Percentiles rank a stretch among this genome's conserved stretches.
Evolutionary conservation across 78 protist genomes (phyloP).

Genomic region (Dictyostelium purpureum): DNA sequence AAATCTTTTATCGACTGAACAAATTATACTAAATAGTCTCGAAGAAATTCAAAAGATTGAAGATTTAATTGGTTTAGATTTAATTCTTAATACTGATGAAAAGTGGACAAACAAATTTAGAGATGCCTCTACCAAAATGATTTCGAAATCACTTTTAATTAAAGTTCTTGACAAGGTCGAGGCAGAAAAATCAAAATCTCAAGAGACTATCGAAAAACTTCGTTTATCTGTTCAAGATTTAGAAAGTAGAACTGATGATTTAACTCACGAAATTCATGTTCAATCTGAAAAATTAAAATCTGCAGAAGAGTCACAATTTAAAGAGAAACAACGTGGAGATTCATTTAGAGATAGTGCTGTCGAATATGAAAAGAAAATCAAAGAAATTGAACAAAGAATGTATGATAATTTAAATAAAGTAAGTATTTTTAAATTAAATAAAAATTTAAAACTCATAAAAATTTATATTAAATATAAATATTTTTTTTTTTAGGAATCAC

Average conservation of each 20-base stretch:
- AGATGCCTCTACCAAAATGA: background rate
- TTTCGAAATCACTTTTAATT: constrained; percentile 7
- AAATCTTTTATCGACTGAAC: constrained; percentile 26
- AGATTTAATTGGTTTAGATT: constrained; percentile 33
- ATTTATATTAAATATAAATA: background rate
- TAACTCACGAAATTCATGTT: constrained; percentile 2
- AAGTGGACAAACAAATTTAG: constrained; percentile 27
- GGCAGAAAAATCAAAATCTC: background rate
- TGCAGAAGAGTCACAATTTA: constrained; percentile 9
- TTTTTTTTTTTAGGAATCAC: constrained; percentile 5
- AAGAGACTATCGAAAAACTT: constrained; percentile 20
- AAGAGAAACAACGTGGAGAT: constrained; percentile 66
- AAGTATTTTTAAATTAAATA: background rate
- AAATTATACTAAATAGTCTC: constrained; percentile 6
- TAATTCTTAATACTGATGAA: constrained; percentile 21
- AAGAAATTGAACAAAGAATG: constrained; percentile 57
- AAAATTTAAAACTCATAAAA: background rate
- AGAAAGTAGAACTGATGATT: constrained; percentile 39
- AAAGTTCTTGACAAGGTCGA: constrained; percentile 27
- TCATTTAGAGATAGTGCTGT: constrained; percentile 61
- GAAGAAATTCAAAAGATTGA: constrained; percentile 44
- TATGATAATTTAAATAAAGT: constrained; percentile 48
- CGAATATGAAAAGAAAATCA: constrained; percentile 49
- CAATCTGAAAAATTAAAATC: background rate
- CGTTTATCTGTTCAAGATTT: background rate